Base-by-base conservation (phyloP, 192 early-diverging fungal genomes). In the Coemansia guatemalensis region DNA sequence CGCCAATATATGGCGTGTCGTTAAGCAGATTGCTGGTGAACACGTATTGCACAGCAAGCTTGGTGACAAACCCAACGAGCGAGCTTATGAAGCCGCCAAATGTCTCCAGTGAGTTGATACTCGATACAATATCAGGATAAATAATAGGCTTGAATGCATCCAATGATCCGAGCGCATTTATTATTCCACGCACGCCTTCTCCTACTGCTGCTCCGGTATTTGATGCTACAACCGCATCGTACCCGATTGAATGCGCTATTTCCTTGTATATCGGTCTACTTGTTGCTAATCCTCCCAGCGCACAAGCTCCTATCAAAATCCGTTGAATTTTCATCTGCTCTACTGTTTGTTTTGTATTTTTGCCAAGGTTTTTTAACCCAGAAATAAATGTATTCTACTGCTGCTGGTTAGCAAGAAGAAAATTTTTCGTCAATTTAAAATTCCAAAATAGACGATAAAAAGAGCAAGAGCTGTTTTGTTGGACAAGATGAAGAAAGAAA, bases 1-100 rank as follows among this genome's bases (percentile, higher is more conserved):
- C 70, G 54, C 75, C 75, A 24, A 78, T 66, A 39, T 73, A 78
- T 17, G 75, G 75, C 18, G 70, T 78, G 53, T 78, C 56, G 47
- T 78, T 73, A 11, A 71, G 65, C 21, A 73, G 35, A 50, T 56
- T 53, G 57, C 75, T 63, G 56, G 41, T 69, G 23, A 69, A 78
- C n/a, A 73, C 24, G 24, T 52, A 66, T 11, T 27, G 44, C 17
- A 78, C 64, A 4, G 54, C 66, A 12, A 56, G 24, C 48, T 66
- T 73, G 48, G 69, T 22, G 1, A 64, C 56, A 41, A 35, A 79
- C 2, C 76, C 67, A 3, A 61, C 60, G 18, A 79, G 32, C 8
- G 67, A 58, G 61, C 63, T 63, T 32, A 73, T 35, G 4, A 79
- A 23, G 39, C 71, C 71, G n/a, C 67, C 57, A 60, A 62, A 70